phyloP scores from a whole-genome alignment of 331 rosid species.

The Malus hybrid region DNA sequence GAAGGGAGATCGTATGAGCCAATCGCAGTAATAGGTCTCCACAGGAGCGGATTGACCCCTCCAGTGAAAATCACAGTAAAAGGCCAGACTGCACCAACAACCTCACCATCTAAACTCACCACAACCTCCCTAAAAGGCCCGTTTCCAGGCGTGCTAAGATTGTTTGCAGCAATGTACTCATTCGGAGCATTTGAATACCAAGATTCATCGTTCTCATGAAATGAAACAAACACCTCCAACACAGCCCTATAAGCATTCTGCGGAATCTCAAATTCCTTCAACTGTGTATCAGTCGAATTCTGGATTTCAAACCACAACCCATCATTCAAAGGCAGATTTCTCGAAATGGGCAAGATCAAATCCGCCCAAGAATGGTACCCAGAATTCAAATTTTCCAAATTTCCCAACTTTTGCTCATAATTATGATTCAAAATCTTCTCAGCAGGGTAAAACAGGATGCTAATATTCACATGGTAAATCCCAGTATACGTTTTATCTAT shows the following conservation, averaged over 20 bases:
- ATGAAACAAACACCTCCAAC: no score
- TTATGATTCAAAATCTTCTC: background rate
- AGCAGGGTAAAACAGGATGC: background rate
- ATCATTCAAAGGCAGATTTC: constrained; percentile 26
- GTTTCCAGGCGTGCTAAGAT: constrained; percentile 37
- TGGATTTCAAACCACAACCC: constrained; percentile 77
- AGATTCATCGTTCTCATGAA: no score
- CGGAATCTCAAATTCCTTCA: constrained; percentile 52
- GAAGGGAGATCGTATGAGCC: constrained; percentile 82
- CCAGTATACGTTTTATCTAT: no score
- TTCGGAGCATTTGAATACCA: no score
- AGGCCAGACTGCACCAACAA: constrained; percentile 74
- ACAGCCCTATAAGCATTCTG: constrained; percentile 31
- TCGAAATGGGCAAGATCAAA: constrained; percentile 66
- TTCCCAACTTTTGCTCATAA: background rate
- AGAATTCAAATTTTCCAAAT: constrained; percentile 8
- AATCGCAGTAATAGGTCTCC: constrained; percentile 81
- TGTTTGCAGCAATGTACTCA: no score
- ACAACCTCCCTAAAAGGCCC: constrained; percentile 69
- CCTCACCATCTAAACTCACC: constrained; percentile 13
- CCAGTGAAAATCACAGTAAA: constrained; percentile 84
- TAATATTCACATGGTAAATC: no score
- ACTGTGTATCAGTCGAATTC: constrained; percentile 36
- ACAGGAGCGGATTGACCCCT: constrained; percentile 74
- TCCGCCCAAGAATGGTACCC: constrained; percentile 42